Evolutionary conservation across 2,329 filamentous ascomycete species (phyloP), one percentile per base, ranked within the genome.

Genomic region (Coniochaeta hoffmannii): DNA sequence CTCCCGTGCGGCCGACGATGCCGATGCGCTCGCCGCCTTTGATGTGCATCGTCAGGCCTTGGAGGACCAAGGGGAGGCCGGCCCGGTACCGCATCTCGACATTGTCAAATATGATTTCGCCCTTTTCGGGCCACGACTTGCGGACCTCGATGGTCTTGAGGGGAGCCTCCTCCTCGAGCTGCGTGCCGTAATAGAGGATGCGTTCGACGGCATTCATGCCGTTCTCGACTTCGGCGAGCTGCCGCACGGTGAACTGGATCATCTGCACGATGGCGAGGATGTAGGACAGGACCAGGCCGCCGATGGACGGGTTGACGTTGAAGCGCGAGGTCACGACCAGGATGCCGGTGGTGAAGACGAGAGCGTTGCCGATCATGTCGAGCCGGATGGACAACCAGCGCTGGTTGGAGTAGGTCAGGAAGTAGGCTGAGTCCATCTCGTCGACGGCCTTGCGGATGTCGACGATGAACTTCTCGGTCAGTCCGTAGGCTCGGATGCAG

Each of bases 171-270:
- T 96, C 88, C 60, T 96, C 91, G 4, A 99, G 81, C 62, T 89
- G 73, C 1, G 83, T 90, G 55, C 90, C 92, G 68, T 97, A 97
- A 74, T 96, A 90, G 68, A 91, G 85, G 32, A 97, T 78, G 52
- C 94, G 87, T 72, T 97, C 93, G 0, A 95, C 94, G 0, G 92
- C 87, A 69, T 97, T 97, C 93, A 97, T 97, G 66, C 92, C 90
- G 72, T 97, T 97, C 71, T 97, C 93, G 9, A 97, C 90, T 70
- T 97, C 93, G 26, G 93, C 93, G 8, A 97, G 79, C 71, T 97
- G 93, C 17, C 94, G 84, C 17, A 97, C 90, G 0, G 90, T 93
- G 70, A 97, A 97, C 67, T 97, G 93, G 61, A 97, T 87, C 88
- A 97, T 91, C 69, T 95, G 90, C 17, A 96, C 91, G 65, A 97